Base-by-base conservation (phyloP, 2,329 filamentous ascomycete genomes). In the Alternaria hordeiaustralica region DNA sequence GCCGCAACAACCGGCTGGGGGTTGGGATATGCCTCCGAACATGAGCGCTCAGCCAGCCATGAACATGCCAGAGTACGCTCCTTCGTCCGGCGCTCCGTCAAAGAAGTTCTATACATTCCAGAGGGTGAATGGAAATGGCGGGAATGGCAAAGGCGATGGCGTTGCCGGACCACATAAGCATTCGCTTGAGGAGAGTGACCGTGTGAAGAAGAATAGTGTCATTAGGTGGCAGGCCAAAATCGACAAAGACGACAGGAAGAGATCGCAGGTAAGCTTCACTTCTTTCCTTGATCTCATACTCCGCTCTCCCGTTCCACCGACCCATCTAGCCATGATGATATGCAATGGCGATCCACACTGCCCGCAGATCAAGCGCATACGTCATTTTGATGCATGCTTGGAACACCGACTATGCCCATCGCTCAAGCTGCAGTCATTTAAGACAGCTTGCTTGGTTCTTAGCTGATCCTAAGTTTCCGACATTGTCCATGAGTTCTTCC, bases 121-220 rank as follows among this genome's bases (percentile, higher is more conserved):
- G 74, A 84, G 91, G 43, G 91, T 94, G 7, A 93, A 94, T 79
- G 91, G 91, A 0, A 93, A 92, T 72, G 90, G 90, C 2, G 89
- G 87, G 0, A 92, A 92, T 74, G 90, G 89, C 3, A 91, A 91
- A 76, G 87, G 87, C 21, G 90, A 92, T 68, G 89, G 89, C 7
- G 85, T 90, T 47, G 85, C 88, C 20, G 90, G 90, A 9, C 88
- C 89, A n/a, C 92, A 95, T 76, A 90, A 90, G 70, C 92, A 94
- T 78, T 87, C 86, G 0, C 79, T 95, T 8, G 88, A 88, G 58
- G 90, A 90, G 71, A 94, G 91, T 71, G 92, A 94, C 75, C 87
- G 89, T 65, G 90, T 94, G 36, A 94, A 94, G 82, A 94, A 92
- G 82, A 94, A 92, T 66, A 93, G 89, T 67, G 89, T 94, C 6